phyloP scores from a whole-genome alignment of 331 rosid species.

The Stylosanthes scabra region DNA sequence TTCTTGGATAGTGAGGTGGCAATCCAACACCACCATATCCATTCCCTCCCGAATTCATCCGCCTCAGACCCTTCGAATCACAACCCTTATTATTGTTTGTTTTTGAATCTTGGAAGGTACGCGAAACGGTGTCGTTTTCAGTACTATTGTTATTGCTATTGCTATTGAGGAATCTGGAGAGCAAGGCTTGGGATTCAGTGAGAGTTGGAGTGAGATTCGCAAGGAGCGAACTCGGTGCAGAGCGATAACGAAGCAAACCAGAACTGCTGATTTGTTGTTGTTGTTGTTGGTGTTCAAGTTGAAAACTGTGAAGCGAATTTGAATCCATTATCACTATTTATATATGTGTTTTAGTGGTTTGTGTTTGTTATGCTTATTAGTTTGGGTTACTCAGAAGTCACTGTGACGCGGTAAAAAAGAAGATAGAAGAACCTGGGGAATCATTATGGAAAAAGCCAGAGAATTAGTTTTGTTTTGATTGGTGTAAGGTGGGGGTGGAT shows the following conservation, averaged over 20 bases:
- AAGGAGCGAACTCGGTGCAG: conserved; percentile 77
- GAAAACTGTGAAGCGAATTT: conserved; percentile 50
- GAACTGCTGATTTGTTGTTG: conserved; percentile 54
- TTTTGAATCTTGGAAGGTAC: conserved; percentile 32
- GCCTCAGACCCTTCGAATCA: conserved; percentile 47
- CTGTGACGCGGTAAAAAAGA: conserved; percentile 29
- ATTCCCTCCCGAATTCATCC: conserved; percentile 48
- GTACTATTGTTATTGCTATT: neutral
- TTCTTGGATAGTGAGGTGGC: conserved; percentile 92
- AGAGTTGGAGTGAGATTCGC: conserved; percentile 45
- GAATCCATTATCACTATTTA: conserved; percentile 60
- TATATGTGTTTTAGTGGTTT: neutral
- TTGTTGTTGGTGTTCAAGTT: conserved; percentile 39
- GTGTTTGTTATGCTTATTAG: neutral
- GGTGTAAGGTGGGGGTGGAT: conserved; percentile 75
- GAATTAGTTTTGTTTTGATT: conserved; percentile 43
- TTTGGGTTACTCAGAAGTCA: conserved; percentile 11
- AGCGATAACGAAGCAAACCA: conserved; percentile 82
- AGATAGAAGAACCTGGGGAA: conserved; percentile 38
- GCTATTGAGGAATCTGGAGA: conserved; percentile 51
- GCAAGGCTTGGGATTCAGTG: conserved; percentile 53
- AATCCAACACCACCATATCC: conserved; percentile 51
- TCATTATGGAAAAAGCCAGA: conserved; percentile 44
- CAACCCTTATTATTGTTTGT: neutral
- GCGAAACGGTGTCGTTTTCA: conserved; percentile 45